Conservation (phyloP, 495 filamentous ascomycete species). For the Aspergillus egyptiacus region DNA sequence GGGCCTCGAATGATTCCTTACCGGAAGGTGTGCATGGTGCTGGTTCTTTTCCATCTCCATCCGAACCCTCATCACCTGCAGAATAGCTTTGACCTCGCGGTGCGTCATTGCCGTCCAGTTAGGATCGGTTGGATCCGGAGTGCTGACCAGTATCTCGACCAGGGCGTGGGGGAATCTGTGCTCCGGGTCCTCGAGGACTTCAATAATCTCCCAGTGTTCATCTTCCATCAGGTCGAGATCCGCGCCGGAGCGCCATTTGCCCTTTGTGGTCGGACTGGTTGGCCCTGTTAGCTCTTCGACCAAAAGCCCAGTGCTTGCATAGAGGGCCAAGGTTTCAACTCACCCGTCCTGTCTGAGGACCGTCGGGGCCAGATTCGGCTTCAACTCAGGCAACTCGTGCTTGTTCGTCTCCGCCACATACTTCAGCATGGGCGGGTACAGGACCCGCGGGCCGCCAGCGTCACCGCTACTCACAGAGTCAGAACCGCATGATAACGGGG, state of each 20-base stretch:
- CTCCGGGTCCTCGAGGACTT: slow-evolving; percentile 5
- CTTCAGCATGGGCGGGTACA: not conserved
- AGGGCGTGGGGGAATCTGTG: not conserved
- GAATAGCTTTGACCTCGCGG: slow-evolving; percentile 10
- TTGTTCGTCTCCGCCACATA: not conserved
- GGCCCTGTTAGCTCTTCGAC: not conserved
- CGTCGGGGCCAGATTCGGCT: not conserved
- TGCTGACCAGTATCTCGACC: slow-evolving; percentile 2
- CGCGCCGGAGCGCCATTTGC: not conserved
- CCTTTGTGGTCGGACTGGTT: not conserved
- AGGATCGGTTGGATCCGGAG: not conserved
- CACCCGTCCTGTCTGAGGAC: not conserved
- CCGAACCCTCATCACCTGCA: slow-evolving; percentile 9
- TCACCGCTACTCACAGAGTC: not conserved
- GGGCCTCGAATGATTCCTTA: too few relatives aligned
- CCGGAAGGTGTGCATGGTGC: slow-evolving; percentile 5
- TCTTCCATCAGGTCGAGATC: not conserved
- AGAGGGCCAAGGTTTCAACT: not conserved
- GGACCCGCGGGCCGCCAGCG: not conserved
- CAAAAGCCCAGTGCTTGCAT: not conserved
- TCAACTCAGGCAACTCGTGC: not conserved
- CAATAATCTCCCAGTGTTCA: not conserved
- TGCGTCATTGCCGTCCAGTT: not conserved
- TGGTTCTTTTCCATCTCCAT: slow-evolving; percentile 3
- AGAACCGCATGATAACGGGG: not conserved